Evolutionary conservation across 139 green algal species (phyloP).

Genomic region (Desmodesmus armatus): DNA sequence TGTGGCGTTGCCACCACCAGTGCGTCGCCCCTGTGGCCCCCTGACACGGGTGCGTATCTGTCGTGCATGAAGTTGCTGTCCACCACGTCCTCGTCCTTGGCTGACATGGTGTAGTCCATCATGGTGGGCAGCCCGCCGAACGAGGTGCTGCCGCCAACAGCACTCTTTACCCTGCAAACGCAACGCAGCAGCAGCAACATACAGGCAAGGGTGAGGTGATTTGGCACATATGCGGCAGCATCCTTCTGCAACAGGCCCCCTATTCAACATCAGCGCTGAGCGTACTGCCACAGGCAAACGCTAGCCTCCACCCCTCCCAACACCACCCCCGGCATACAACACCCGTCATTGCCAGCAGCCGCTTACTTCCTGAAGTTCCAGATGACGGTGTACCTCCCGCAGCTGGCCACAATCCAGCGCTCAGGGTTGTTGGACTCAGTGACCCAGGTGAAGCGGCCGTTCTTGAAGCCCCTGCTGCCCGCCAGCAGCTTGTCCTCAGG

Average conservation of each 20-base stretch:
- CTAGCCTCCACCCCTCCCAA: not conserved
- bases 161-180: slow-evolving; percentile 61
- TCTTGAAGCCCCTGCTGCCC: slow-evolving; percentile 20
- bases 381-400: slow-evolving; percentile 83
- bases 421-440: slow-evolving; percentile 85
- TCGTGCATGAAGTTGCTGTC: slow-evolving; percentile 86
- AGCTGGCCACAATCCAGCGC: slow-evolving; percentile 88
- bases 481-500: slow-evolving; percentile 71
- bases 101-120: slow-evolving; percentile 85
- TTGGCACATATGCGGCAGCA: not conserved
- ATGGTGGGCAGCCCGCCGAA: slow-evolving; percentile 84
- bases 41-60: slow-evolving; percentile 13
- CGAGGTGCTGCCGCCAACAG: slow-evolving; percentile 58
- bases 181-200: not conserved
- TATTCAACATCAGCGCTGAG: not conserved
- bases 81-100: slow-evolving; percentile 84
- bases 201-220: too few species aligned
- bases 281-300: not conserved
- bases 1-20: slow-evolving; percentile 69
- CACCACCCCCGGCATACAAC: not conserved
- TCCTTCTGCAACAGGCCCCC: not conserved
- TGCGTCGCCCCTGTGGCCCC: slow-evolving; percentile 36
- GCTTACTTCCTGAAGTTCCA: slow-evolving; percentile 82
- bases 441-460: slow-evolving; percentile 69
- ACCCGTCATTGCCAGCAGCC: slow-evolving; percentile 2